phyloP scores from a whole-genome alignment of 2,329 filamentous ascomycete species.

The Hymenotorrendiella dingleyae region DNA sequence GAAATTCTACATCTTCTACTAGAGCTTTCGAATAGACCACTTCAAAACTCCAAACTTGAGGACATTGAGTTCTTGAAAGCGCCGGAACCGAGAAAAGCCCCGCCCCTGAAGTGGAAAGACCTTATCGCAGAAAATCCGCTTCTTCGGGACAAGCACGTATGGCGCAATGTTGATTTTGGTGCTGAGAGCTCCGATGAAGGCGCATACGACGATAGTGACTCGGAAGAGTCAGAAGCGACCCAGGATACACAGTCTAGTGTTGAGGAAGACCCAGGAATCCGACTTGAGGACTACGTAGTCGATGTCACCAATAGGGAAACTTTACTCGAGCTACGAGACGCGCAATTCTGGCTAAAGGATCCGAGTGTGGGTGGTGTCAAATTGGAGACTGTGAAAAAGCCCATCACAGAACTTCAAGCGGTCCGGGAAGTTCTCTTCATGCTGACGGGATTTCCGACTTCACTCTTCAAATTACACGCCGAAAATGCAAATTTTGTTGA shows the following conservation, averaged over 20 bases:
- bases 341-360: constrained; percentile 42
- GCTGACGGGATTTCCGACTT: constrained; percentile 72
- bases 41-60: constrained; percentile 59
- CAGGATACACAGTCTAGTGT: constrained; percentile 30
- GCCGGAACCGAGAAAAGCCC: constrained; percentile 38
- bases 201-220: constrained; percentile 31
- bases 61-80: constrained; percentile 52
- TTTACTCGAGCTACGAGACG: constrained; percentile 35
- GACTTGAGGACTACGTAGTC: constrained; percentile 30
- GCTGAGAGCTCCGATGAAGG: constrained; percentile 54
- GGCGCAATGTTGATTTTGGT: constrained; percentile 63
- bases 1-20: constrained; percentile 76
- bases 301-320: constrained; percentile 27
- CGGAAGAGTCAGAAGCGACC: constrained; percentile 31
- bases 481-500: constrained; percentile 33
- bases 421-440: constrained; percentile 79
- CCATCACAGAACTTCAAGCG: constrained; percentile 56
- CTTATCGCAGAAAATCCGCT: constrained; percentile 73
- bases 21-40: constrained; percentile 74
- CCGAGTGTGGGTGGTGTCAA: constrained; percentile 21
- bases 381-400: constrained; percentile 26
- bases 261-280: constrained; percentile 22
- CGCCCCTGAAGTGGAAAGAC: constrained; percentile 68
- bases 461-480: constrained; percentile 50
- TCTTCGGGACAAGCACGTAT: constrained; percentile 59